phyloP scores from a whole-genome alignment of 495 filamentous ascomycete genomes.

The Elasticomyces elasticus region DNA sequence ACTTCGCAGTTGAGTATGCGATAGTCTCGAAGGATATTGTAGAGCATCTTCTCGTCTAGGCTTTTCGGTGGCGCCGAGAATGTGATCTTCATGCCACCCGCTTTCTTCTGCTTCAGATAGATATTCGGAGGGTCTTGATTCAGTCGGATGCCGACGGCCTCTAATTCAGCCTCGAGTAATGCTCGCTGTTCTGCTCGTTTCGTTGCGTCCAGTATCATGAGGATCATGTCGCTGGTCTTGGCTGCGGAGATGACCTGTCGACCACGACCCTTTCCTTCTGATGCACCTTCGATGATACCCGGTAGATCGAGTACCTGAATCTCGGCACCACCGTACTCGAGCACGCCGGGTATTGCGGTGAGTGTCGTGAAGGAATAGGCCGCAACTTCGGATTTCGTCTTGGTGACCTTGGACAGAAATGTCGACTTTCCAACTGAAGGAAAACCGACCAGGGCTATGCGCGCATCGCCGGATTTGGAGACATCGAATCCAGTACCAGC shows the following conservation, averaged over 20 bases:
- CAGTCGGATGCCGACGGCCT: constrained; percentile 90
- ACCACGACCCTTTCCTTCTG: constrained; percentile 93
- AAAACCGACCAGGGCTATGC: constrained; percentile 94
- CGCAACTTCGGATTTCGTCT: constrained; percentile 93
- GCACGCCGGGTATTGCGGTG: constrained; percentile 92
- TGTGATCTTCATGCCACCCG: constrained; percentile 96
- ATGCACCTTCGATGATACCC: constrained; percentile 95
- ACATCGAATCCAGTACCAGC: constrained; percentile 87
- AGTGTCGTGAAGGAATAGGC: constrained; percentile 97
- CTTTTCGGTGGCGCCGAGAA: constrained; percentile 82
- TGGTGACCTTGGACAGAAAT: constrained; percentile 97
- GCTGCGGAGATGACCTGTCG: constrained; percentile 98
- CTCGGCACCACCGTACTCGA: constrained; percentile 97
- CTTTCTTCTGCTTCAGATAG: constrained; percentile 95
- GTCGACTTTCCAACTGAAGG: constrained; percentile 99
- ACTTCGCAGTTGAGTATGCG: constrained; percentile 98
- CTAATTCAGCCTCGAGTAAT: constrained; percentile 81
- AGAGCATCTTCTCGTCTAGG: constrained; percentile 94
- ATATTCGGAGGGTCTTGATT: constrained; percentile 97
- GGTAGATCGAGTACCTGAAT: constrained; percentile 98
- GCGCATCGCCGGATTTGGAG: constrained; percentile 90
- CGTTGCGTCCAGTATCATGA: constrained; percentile 96
- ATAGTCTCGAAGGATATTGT: constrained; percentile 93
- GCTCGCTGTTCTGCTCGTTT: constrained; percentile 92
- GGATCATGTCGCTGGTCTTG: constrained; percentile 92